A percentile compares a stretch with the other conserved stretches of the same genome.
Conservation (phyloP, 139 green algal genomes). For the Desmodesmus armatus region DNA sequence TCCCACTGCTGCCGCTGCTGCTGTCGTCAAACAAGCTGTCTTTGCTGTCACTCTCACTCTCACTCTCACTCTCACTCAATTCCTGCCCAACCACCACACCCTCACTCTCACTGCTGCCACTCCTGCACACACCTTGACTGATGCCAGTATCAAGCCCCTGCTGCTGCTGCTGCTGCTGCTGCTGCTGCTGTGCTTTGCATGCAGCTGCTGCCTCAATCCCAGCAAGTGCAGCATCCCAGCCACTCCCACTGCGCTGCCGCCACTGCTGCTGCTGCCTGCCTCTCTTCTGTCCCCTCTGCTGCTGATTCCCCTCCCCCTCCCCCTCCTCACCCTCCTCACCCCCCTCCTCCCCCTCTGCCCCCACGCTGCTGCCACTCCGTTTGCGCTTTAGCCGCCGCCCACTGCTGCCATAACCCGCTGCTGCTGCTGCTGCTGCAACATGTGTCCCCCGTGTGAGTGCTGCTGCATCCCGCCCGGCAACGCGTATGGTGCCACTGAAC, state of each 20-base stretch:
- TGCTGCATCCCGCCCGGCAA: slow-evolving; percentile 24
- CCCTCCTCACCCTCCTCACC: too few species aligned
- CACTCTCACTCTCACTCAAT: not conserved
- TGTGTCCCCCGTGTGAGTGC: too few species aligned
- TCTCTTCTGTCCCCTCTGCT: too few species aligned
- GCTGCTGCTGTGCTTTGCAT: not conserved
- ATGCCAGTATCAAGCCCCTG: not conserved
- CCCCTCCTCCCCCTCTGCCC: too few species aligned
- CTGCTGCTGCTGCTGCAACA: not conserved
- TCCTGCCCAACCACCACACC: not conserved
- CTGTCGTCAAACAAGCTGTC: too few species aligned
- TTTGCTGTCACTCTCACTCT: not conserved
- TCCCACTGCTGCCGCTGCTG: not conserved
- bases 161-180: slow-evolving; percentile 18
- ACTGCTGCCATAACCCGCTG: not conserved
- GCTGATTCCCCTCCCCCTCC: too few species aligned
- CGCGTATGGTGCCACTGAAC: slow-evolving; percentile 50
- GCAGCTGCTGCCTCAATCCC: slow-evolving; percentile 38
- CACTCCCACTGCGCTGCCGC: not conserved
- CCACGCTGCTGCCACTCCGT: not conserved
- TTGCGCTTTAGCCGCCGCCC: not conserved
- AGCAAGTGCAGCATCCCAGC: slow-evolving; percentile 53
- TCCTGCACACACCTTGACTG: slow-evolving; percentile 16
- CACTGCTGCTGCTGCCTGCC: not conserved
- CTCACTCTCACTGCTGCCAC: slow-evolving; percentile 4